Base-by-base conservation (phyloP, 345 rosid species). In the Excoecaria cochinchinensis region DNA sequence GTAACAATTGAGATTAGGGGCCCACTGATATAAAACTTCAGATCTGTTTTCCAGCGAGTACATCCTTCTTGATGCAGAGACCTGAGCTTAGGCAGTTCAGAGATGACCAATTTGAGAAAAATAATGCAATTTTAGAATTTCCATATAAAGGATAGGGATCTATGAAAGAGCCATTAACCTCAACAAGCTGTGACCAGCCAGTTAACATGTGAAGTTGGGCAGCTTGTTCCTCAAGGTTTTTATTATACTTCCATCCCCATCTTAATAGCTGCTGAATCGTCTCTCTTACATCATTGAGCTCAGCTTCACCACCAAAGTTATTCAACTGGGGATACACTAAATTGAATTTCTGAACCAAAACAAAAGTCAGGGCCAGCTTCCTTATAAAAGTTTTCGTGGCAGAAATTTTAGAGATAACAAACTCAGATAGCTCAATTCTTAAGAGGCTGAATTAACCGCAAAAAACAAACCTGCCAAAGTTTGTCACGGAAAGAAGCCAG, bases 141-240 rank as follows among this genome's bases (percentile, higher is more conserved):
- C 2, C 17, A 60, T 6, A 15, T 8, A 77, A 15, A 60, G 21
- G 31, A 50, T 17, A 60, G 0, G 15, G 22, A 59, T 48, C 11
- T n/a, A 39, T 44, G 59, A 14, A 74, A 72, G 48, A 79, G n/a
- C 60, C 65, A 75, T 80, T 69, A 39, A 94, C 98, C 99, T 95
- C 98, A 72, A 86, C 95, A 78, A 92, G 84, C 71, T 91, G 99
- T 76, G 98, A 88, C 98, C 99, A 95, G 69, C 92, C 99, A 77
- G 93, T 85, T 85, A 95, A 86, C 98, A 91, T 92, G 78, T 95
- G 99, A 84, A 95, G 99, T 79, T 95, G 98, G 76, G 95, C 97
- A 78, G 98, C 97, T 83, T 91, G 97, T 81, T 95, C 99, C 85
- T 95, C 98, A 60, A 95, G 97, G 86, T 92, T 95, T 75, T 86